Evolutionary conservation across 1,284 basidiomycete species (phyloP), one percentile per base, ranked within the genome.

Genomic region (Cerioporus squamosus): DNA sequence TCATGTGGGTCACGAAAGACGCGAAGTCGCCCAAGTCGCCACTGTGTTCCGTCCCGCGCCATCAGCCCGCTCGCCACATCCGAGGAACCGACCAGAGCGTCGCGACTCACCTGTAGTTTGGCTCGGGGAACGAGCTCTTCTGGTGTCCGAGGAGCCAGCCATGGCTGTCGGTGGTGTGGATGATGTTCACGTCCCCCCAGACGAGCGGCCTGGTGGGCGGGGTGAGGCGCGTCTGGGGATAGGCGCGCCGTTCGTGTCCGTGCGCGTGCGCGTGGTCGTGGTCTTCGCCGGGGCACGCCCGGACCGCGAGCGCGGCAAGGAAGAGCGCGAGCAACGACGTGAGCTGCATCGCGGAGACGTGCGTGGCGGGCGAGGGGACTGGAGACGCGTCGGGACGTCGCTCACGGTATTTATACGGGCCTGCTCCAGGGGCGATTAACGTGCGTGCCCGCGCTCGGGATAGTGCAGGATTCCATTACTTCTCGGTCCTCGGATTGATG

Each of bases 161-260:
- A 73, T 94, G 92, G 44, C 83, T 87, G 70, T 94, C 92, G 0
- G 92, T 94, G 22, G 91, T 93, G 69, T 92, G 90, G 50, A 94
- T 79, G 66, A 91, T 59, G 66, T 93, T 93, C 68, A 94, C 76
- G 66, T 93, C 88, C 33, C 88, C 85, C 90, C 90, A 93, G 50
- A 82, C 81, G 36, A 94, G 80, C 36, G 85, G 81, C 26, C 83
- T 78, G 57, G 80, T 78, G 4, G 88, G 89, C 14, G 79, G 78
- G 0, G 83, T 76, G 44, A 89, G 74, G 24, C 73, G 73, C n/a
- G 74, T 63, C 51, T 75, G 71, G 0, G 83, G 78, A 53, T 74
- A 74, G 44, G 79, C 74, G 57, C 82, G 79, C 63, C 75, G 78
- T 38, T 52, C 65, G 60, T 83, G 77, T 18, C 66, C 72, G 54